A percentile compares a stretch with the other conserved stretches of the same genome.
Conservation (phyloP, 2,329 filamentous ascomycete genomes). For the Canariomyces notabilis region DNA sequence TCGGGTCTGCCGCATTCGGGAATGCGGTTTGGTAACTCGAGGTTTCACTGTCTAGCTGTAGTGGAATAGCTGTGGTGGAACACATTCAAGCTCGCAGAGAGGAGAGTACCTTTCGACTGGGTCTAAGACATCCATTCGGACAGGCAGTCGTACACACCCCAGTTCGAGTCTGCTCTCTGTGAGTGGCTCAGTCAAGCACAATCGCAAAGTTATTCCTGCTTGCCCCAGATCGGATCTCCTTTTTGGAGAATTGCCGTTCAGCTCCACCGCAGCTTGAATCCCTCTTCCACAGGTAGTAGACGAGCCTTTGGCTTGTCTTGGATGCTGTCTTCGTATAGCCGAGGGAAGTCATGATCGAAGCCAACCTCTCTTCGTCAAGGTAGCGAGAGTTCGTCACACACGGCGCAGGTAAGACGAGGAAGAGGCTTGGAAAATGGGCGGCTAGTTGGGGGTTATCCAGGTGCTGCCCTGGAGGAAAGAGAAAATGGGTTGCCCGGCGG, state of each 20-base stretch:
- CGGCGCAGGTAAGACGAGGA: constrained; percentile 82
- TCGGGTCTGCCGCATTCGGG: background rate
- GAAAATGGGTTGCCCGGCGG: constrained; percentile 64
- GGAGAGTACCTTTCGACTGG: too few species aligned
- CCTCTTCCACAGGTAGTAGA: constrained; percentile 81
- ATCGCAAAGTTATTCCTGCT: constrained; percentile 89
- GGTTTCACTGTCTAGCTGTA: background rate
- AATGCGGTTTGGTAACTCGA: background rate
- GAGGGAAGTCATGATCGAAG: constrained; percentile 68
- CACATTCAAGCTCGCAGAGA: background rate
- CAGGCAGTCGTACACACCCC: background rate
- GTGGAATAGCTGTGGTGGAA: background rate
- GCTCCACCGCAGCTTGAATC: constrained; percentile 21
- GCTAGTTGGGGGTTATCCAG: constrained; percentile 5
- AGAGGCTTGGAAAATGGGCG: constrained; percentile 61
- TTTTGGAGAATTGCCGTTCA: constrained; percentile 56
- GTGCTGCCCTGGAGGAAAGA: constrained; percentile 39
- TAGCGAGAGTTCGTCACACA: constrained; percentile 91
- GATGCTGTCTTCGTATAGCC: constrained; percentile 63
- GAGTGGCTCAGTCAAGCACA: constrained; percentile 45
- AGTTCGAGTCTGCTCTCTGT: too few species aligned
- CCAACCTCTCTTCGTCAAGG: constrained; percentile 64
- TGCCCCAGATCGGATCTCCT: constrained; percentile 68
- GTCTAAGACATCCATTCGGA: background rate
- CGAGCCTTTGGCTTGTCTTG: constrained; percentile 77